Conservation (phyloP, 805 yeast genomes). For the Yamadazyma akitaensis region DNA sequence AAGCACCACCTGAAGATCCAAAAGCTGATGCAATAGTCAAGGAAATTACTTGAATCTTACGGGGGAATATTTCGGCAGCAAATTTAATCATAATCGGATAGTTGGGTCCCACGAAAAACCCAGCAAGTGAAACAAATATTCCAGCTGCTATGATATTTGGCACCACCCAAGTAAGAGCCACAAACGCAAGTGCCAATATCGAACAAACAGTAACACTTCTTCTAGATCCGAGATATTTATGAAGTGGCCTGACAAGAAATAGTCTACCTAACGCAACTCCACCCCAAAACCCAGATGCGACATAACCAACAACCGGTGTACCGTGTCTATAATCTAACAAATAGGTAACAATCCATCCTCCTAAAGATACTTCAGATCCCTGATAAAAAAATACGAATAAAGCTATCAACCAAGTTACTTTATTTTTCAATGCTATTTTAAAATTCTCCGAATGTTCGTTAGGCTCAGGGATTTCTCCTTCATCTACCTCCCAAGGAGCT, state of each 20-base stretch:
- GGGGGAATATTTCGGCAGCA: slow-evolving; percentile 42
- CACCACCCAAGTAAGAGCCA: slow-evolving; percentile 47
- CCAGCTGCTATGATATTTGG: slow-evolving; percentile 45
- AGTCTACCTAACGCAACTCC: slow-evolving; percentile 67
- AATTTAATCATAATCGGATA: slow-evolving; percentile 52
- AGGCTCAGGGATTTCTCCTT: background rate
- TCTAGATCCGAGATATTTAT: slow-evolving; percentile 41
- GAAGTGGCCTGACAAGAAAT: slow-evolving; percentile 41
- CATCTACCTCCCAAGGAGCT: slow-evolving; percentile 29
- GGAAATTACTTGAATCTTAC: slow-evolving; percentile 49
- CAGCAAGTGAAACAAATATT: slow-evolving; percentile 47
- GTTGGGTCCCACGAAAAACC: slow-evolving; percentile 64
- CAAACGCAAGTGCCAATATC: slow-evolving; percentile 33
- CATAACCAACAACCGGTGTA: slow-evolving; percentile 51
- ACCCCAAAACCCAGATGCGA: slow-evolving; percentile 69
- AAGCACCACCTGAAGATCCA: slow-evolving; percentile 58
- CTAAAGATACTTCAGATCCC: slow-evolving; percentile 67
- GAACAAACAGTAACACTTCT: slow-evolving; percentile 39
- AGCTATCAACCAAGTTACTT: slow-evolving; percentile 47
- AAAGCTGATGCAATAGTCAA: slow-evolving; percentile 52
- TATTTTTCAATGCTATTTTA: no score
- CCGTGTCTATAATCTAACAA: slow-evolving; percentile 54
- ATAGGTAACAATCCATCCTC: slow-evolving; percentile 72
- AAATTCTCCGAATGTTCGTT: no score
- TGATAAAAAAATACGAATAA: slow-evolving; percentile 57